Base-by-base conservation (phyloP, 306 rosid genomes). In the Echinosophora koreensis region DNA sequence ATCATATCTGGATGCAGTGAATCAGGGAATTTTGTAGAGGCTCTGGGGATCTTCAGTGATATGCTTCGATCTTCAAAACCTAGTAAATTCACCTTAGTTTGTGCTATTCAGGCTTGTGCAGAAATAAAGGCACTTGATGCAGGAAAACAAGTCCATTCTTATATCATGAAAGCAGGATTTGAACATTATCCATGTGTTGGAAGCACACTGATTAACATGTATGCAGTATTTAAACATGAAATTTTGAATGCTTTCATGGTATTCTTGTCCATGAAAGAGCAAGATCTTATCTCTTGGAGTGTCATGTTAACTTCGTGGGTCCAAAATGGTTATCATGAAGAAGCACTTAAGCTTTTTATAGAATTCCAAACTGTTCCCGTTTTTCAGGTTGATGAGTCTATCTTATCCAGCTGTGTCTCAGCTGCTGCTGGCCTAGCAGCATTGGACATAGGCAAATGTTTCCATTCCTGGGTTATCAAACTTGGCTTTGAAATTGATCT, bases 351-450 rank as follows among this genome's bases (percentile, higher is more conserved):
- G 64, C 83, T 54, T 81, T 81, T 85, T 58, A 38, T 69, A 41
- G 60, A 73, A 64, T 85, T 81, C 67, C 78, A 66, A 55, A 62
- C 37, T 27, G 69, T 35, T 42, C 69, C 69, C 51, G n/a, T 30
- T 78, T 85, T 85, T 51, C 77, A 68, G 49, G 79, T 78, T 65
- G 88, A 85, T 16, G 88, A 75, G 65, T 78, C 86, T 51, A 78
- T 85, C 66, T 69, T 85, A 77, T 78, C 88, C 27, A 57, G 84
- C 78, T 85, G 88, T 68, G 59, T 78, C 52, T 85, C 79, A 22
- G 84, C 88, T 64, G 82, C 84, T 68, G 81, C 88, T 39, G 88
- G 85, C 76, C 73, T 85, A 79, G 83, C 85, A 44, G 86, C 86
- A 17, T 15, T 46, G 28, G 86, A 85, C 71, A 69, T 70, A 10